These are phyloP conservation scores for Erucastrum elatum DNA, from an alignment of 345 rosid species.

Conservation along the genomic window DNA sequence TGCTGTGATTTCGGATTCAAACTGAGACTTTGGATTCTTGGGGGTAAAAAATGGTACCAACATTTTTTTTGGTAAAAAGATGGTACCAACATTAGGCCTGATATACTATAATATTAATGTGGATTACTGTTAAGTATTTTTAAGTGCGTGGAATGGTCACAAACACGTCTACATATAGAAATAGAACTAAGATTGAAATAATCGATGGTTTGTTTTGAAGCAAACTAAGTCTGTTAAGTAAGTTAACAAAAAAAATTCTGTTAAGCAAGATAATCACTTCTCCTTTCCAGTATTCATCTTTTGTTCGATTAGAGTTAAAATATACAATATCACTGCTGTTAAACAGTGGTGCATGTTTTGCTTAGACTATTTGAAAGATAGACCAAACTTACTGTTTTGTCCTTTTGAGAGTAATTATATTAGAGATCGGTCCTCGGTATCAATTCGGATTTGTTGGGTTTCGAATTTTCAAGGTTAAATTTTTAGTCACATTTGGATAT, in stretches of 20 bases:
- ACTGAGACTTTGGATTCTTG: not conserved
- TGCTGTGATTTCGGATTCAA: not conserved
- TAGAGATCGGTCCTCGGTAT: conserved; percentile 7
- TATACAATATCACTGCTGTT: not conserved
- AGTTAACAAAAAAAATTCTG: no score
- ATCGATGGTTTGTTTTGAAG: not conserved
- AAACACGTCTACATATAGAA: not conserved
- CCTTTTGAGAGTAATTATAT: conserved; percentile 7
- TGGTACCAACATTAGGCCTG: not conserved
- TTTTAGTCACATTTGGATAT: no score
- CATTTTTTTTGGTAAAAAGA: no score
- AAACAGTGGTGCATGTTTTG: not conserved
- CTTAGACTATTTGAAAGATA: not conserved
- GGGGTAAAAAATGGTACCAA: no score
- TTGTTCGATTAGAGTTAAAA: not conserved
- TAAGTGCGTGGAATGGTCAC: not conserved
- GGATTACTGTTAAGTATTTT: no score
- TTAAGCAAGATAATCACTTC: not conserved
- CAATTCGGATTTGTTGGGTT: no score
- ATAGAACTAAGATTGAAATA: not conserved
- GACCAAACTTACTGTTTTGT: conserved; percentile 29
- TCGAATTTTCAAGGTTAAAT: no score
- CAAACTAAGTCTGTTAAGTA: not conserved
- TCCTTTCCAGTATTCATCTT: not conserved
- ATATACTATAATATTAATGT: no score